These are phyloP conservation scores for Rhodotorula kratochvilovae DNA, from an alignment of 768 basidiomycete species.

Conservation along the genomic window DNA sequence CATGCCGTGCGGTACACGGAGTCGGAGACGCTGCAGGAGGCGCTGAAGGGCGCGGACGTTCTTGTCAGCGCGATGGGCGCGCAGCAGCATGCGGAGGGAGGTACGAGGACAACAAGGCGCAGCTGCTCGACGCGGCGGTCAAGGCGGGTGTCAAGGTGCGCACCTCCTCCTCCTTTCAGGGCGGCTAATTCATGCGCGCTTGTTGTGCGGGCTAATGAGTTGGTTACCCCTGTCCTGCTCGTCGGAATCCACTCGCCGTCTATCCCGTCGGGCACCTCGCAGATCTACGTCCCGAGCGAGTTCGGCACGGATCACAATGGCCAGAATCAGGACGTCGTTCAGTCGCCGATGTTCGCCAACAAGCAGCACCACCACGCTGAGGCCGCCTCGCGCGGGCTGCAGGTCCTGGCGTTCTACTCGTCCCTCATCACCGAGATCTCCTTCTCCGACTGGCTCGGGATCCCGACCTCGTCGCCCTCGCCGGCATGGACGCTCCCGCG, in stretches of 20 bases:
- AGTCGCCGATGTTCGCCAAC: constrained; percentile 7
- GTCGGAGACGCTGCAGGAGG: not conserved
- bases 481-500: constrained; percentile 9
- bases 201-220: too few species aligned
- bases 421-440: constrained; percentile 8
- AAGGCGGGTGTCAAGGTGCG: too few species aligned
- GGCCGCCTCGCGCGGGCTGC: not conserved
- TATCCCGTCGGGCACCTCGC: not conserved
- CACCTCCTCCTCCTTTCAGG: too few species aligned
- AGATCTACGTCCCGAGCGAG: constrained; percentile 14
- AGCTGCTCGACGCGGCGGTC: not conserved
- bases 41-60: not conserved
- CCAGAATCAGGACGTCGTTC: not conserved
- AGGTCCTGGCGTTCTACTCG: constrained; percentile 10
- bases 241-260: too few species aligned
- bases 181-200: too few species aligned
- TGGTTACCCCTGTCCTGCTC: too few species aligned
- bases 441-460: constrained; percentile 20
- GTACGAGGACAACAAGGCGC: constrained; percentile 12
- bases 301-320: constrained; percentile 4
- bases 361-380: not conserved
- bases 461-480: not conserved
- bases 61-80: constrained; percentile 17
- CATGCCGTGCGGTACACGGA: not conserved
- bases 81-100: not conserved